Percentiles rank a stretch among this genome's conserved stretches.
Evolutionary conservation across 2,329 filamentous ascomycete genomes (phyloP).

Genomic region (Akanthomyces muscarius): DNA sequence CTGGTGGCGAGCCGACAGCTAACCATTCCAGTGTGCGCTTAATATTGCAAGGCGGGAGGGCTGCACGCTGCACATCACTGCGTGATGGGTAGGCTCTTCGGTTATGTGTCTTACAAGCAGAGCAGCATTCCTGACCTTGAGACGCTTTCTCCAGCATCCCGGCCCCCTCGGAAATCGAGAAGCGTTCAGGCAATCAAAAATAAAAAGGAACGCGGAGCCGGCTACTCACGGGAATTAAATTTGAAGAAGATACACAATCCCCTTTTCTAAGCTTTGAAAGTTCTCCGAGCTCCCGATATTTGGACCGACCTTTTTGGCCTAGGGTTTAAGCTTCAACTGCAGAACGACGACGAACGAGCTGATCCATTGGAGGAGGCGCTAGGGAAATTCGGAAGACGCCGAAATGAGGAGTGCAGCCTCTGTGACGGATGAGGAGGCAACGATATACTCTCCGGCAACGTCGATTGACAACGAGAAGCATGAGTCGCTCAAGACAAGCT

Average conservation of each 20-base stretch:
- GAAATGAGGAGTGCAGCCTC: not conserved
- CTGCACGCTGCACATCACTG: no score
- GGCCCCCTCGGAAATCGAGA: not conserved
- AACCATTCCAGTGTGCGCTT: not conserved
- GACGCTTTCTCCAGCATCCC: not conserved
- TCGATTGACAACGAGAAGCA: constrained; percentile 7
- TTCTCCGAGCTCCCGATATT: not conserved
- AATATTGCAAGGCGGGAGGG: not conserved
- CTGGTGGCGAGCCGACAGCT: not conserved
- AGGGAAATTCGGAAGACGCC: not conserved
- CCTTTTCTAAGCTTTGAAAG: not conserved
- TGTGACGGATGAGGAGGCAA: not conserved
- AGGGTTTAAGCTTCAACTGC: not conserved
- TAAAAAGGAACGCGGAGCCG: not conserved
- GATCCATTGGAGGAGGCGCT: not conserved
- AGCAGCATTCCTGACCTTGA: constrained; percentile 3
- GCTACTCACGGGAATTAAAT: not conserved
- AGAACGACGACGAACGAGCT: not conserved
- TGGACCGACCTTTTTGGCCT: not conserved
- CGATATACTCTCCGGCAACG: not conserved
- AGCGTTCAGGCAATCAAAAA: not conserved
- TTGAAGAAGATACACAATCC: not conserved
- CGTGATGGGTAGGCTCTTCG: constrained; percentile 2
- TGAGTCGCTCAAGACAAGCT: not conserved
- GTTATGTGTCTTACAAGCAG: not conserved